phyloP scores from a whole-genome alignment of 192 early-diverging fungal species.

The Pilaira anomala region DNA sequence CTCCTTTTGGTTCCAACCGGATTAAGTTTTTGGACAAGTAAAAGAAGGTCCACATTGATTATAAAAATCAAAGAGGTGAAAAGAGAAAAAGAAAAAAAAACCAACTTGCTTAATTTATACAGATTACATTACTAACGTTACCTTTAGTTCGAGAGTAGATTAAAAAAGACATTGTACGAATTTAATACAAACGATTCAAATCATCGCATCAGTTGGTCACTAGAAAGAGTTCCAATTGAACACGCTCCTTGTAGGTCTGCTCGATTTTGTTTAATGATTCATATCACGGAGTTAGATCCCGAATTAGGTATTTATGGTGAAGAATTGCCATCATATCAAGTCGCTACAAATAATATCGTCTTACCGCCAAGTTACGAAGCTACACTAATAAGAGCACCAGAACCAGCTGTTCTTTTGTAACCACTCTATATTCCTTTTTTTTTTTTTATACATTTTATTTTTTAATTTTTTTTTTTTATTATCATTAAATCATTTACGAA shows the following conservation, averaged over 20 bases:
- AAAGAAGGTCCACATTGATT: conserved; percentile 10
- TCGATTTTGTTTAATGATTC: conserved; percentile 13
- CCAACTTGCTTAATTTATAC: too few species aligned
- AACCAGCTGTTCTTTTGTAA: not conserved
- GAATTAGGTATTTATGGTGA: conserved; percentile 1
- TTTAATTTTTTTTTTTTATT: not conserved
- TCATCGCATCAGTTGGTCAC: conserved; percentile 2
- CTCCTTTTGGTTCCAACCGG: conserved; percentile 24
- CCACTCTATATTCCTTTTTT: not conserved
- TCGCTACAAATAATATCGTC: not conserved
- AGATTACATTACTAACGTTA: not conserved
- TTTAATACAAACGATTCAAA: conserved; percentile 6
- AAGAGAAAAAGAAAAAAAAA: too few species aligned
- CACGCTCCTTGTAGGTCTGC: conserved; percentile 4
- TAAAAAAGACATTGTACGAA: conserved; percentile 14
- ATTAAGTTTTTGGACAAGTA: conserved; percentile 13
- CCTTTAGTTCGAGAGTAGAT: not conserved
- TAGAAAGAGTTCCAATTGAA: conserved; percentile 6
- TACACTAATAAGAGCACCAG: not conserved
- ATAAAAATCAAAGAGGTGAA: conserved; percentile 6
- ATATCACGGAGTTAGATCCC: conserved; percentile 11
- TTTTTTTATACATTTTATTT: not conserved
- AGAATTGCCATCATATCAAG: conserved; percentile 3
- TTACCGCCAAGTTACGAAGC: conserved; percentile 3
- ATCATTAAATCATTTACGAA: not conserved